Percentiles rank a stretch among this genome's conserved stretches.
These are phyloP conservation scores for Mortierella sp. DNA, from an alignment of 371 early-diverging fungal species.

Conservation along the genomic window DNA sequence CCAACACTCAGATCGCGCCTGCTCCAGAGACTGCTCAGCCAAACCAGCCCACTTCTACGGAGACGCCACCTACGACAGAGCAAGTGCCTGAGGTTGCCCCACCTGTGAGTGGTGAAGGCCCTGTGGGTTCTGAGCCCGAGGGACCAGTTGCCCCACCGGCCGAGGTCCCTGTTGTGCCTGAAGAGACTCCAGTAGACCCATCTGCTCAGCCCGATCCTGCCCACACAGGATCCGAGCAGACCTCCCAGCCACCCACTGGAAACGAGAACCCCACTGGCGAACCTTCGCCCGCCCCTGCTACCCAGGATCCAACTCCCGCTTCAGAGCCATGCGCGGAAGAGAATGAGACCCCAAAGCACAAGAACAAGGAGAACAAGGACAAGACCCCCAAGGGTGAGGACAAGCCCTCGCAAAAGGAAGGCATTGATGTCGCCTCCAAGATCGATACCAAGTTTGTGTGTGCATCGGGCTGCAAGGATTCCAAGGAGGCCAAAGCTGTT, in stretches of 20 bases:
- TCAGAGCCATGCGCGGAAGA: not conserved
- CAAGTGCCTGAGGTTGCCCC: not conserved
- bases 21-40: slow-evolving; percentile 6
- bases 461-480: slow-evolving; percentile 35
- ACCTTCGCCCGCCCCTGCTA: not conserved
- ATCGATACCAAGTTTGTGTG: slow-evolving; percentile 38
- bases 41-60: too few species aligned
- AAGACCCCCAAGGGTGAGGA: too few species aligned
- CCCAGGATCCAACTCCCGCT: not conserved
- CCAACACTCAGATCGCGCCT: slow-evolving; percentile 32
- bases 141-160: not conserved
- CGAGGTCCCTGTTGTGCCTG: not conserved
- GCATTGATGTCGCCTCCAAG: slow-evolving; percentile 13
- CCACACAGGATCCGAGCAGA: too few species aligned
- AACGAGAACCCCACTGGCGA: too few species aligned
- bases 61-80: too few species aligned
- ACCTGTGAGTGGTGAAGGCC: not conserved
- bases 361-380: not conserved
- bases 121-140: not conserved
- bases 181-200: not conserved
- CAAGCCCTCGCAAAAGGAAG: slow-evolving; percentile 1
- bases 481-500: slow-evolving; percentile 28
- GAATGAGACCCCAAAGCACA: not conserved
- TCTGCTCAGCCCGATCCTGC: slow-evolving; percentile 1
- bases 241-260: too few species aligned